A percentile compares a stretch with the other conserved stretches of the same genome.
Evolutionary conservation across 805 yeast species (phyloP).

Genomic region (Cyberlindnera bimundalis): DNA sequence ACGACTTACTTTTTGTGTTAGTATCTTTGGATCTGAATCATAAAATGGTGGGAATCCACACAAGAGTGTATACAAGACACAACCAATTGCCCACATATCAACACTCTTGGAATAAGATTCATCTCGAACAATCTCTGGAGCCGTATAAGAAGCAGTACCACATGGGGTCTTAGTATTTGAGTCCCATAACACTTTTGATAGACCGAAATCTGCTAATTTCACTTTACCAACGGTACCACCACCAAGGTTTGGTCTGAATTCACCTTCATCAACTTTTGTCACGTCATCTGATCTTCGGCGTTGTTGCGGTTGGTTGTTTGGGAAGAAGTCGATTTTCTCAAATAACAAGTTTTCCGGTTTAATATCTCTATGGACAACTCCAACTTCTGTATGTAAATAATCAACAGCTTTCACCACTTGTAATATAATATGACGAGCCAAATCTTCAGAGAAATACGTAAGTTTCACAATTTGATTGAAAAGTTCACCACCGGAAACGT

Average conservation of each 20-base stretch:
- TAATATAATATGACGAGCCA: slow-evolving; percentile 56
- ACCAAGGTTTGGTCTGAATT: slow-evolving; percentile 48
- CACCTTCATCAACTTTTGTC: slow-evolving; percentile 60
- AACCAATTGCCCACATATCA: slow-evolving; percentile 73
- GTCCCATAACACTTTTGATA: slow-evolving; percentile 54
- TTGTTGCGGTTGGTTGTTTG: slow-evolving; percentile 21
- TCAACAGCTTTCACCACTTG: slow-evolving; percentile 86
- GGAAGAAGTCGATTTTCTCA: slow-evolving; percentile 38
- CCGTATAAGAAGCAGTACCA: slow-evolving; percentile 74
- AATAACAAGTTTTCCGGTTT: slow-evolving; percentile 91
- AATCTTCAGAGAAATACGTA: slow-evolving; percentile 54
- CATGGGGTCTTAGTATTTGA: slow-evolving; percentile 64
- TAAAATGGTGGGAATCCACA: slow-evolving; percentile 93
- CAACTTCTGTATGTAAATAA: slow-evolving; percentile 86
- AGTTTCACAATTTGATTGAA: slow-evolving; percentile 70
- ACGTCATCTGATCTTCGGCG: slow-evolving; percentile 50
- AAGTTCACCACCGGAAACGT: slow-evolving; percentile 68
- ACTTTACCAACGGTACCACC: slow-evolving; percentile 63
- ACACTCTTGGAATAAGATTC: slow-evolving; percentile 62
- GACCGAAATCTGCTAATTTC: slow-evolving; percentile 68
- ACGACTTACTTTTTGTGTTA: slow-evolving; percentile 62
- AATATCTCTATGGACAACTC: slow-evolving; percentile 93
- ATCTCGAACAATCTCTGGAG: slow-evolving; percentile 64
- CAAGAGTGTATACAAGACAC: slow-evolving; percentile 62
- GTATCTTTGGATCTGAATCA: slow-evolving; percentile 68